Base-by-base conservation (phyloP, 1,284 basidiomycete species). In the Pseudozyma sp. region DNA sequence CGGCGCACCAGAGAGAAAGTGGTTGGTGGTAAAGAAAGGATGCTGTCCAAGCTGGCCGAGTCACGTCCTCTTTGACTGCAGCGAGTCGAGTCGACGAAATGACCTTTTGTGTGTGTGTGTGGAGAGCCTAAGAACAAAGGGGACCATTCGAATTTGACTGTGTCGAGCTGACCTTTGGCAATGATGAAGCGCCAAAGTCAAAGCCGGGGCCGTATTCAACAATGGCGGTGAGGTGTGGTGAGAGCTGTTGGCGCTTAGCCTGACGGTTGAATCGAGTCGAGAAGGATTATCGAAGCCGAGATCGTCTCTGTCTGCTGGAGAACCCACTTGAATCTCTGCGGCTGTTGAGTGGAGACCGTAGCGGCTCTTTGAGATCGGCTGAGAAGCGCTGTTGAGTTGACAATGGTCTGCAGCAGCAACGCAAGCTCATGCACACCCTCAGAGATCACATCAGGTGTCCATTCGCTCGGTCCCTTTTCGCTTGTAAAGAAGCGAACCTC, bases 1-100 rank as follows among this genome's bases (percentile, higher is more conserved):
- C 36, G 18, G 70, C 65, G 65, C 71, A 69, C 66, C 71, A 68
- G 65, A 60, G 53, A 51, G 34, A 16, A 34, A 3, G 21, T 34
- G 25, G 35, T 12, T 11, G 18, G 39, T 40, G 45, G 45, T 43
- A 14, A 31, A n/a, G 13, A 25, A 18, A n/a, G 19, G 25, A n/a
- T 47, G 42, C 43, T 14, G 16, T 16, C 12, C 34, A 16, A 25
- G 44, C 13, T 34, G 34, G 35, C 11, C 9, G 44, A 43, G 57
- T 38, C 19, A 16, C 31, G 40, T 21, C 13, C 36, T 21, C 39
- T n/a, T 16, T 2, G 43, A 44, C 16, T n/a, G n/a, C 43, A 44
- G 43, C 12, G 43, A n/a, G 16, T n/a, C 21, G 39, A n/a, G 16
- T 13, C 39, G 39, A 12, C 3, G 39, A 3, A n/a, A 40, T 40